These are phyloP conservation scores for Triticum turgidum DNA, from an alignment of 176 grass and related monocot species.

Conservation along the genomic window DNA sequence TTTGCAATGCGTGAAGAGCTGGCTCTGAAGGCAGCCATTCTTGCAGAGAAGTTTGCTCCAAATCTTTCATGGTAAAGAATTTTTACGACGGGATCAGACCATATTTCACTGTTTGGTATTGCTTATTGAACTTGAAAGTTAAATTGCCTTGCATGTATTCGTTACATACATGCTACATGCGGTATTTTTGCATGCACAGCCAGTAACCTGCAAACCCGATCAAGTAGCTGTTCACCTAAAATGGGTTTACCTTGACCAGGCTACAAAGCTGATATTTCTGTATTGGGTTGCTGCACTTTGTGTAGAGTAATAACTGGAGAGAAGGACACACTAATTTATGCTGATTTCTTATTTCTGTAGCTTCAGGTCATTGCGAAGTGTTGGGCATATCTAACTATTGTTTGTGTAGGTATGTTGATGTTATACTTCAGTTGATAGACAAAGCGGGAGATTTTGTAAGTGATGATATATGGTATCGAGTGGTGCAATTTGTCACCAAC, in stretches of 20 bases:
- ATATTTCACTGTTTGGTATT: neutral
- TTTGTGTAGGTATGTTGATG: constrained; percentile 94
- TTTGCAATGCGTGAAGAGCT: constrained; percentile 98
- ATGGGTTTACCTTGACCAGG: neutral
- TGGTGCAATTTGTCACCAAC: constrained; percentile 99
- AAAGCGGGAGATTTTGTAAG: constrained; percentile 99
- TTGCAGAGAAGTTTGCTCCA: constrained; percentile 98
- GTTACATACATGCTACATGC: neutral
- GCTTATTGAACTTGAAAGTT: neutral
- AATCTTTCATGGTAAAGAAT: constrained; percentile 87
- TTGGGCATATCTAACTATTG: neutral
- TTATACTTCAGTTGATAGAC: constrained; percentile 98
- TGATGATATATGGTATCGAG: constrained; percentile 99
- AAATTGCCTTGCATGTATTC: neutral
- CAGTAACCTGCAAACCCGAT: neutral
- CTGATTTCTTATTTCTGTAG: constrained; percentile 3
- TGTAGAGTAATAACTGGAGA: constrained; percentile 1
- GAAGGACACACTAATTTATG: neutral
- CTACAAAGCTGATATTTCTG: constrained; percentile 17
- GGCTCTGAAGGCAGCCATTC: constrained; percentile 92
- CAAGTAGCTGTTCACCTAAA: constrained; percentile 7
- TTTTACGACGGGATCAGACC: neutral
- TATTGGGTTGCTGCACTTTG: neutral
- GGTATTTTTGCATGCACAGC: neutral
- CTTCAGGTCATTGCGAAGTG: neutral